Evolutionary conservation across 2,329 filamentous ascomycete genomes (phyloP).

Genomic region (Aspergillus latus): DNA sequence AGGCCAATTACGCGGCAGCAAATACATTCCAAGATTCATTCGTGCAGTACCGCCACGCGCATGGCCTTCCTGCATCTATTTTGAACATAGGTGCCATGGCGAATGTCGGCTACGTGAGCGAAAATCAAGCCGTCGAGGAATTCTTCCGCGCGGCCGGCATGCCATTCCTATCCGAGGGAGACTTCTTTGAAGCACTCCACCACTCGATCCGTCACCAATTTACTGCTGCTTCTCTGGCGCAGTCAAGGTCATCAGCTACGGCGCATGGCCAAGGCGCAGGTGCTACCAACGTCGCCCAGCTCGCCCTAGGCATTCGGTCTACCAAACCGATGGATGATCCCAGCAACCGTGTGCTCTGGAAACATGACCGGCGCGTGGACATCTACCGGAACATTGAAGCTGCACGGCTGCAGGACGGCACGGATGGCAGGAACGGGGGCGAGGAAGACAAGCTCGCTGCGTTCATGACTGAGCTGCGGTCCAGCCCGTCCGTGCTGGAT

Average conservation of each 20-base stretch:
- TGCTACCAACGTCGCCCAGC: neutral
- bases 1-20: slow-evolving; percentile 41
- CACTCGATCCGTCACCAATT: neutral
- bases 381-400: neutral
- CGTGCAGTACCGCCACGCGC: slow-evolving; percentile 18
- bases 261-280: neutral
- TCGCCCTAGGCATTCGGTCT: neutral
- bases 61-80: slow-evolving; percentile 19
- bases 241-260: too few relatives aligned
- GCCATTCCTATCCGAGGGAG: neutral
- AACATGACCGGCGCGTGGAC: neutral
- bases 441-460: too few relatives aligned
- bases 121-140: neutral
- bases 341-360: neutral
- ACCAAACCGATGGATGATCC: neutral
- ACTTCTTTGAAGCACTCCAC: neutral
- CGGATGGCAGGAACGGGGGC: too few relatives aligned
- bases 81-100: slow-evolving; percentile 25
- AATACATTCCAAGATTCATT: slow-evolving; percentile 30
- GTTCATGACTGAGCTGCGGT: too few relatives aligned
- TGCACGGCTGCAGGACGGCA: too few relatives aligned
- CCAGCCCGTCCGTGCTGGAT: too few relatives aligned
- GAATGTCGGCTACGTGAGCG: slow-evolving; percentile 23
- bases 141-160: neutral
- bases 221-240: too few relatives aligned